These are phyloP conservation scores for Mediolabrus comicus DNA, from an alignment of 108 stramenopile genomes.

Conservation along the genomic window DNA sequence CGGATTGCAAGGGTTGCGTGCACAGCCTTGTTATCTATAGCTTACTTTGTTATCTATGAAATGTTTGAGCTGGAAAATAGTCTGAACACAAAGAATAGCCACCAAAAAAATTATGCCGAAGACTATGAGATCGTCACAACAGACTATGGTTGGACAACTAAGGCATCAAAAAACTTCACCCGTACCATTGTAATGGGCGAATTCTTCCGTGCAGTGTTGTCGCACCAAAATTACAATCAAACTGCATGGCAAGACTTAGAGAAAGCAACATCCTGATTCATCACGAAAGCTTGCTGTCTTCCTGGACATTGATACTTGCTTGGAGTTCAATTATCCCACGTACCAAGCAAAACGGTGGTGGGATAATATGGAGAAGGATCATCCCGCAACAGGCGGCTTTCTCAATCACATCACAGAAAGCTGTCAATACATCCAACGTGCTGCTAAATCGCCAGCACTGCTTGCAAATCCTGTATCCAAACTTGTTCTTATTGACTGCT, in stretches of 20 bases:
- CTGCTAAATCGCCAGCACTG: neutral
- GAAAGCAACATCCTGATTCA: neutral
- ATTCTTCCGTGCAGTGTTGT: neutral
- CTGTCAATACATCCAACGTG: neutral
- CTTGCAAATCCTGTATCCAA: neutral
- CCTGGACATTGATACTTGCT: conserved; percentile 30
- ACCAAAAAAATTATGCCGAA: too few relatives aligned
- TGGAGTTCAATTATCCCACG: conserved; percentile 42
- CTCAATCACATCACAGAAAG: neutral
- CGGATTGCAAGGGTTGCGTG: too few relatives aligned
- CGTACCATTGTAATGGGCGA: neutral
- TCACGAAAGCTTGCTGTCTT: conserved; percentile 13
- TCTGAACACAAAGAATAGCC: too few relatives aligned
- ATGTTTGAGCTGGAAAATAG: too few relatives aligned
- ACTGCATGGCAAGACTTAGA: neutral
- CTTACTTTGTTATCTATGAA: too few relatives aligned
- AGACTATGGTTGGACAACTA: neutral
- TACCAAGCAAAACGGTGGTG: conserved; percentile 17
- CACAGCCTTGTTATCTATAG: too few relatives aligned
- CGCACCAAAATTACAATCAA: neutral
- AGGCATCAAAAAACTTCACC: neutral
- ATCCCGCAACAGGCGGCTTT: conserved; percentile 3
- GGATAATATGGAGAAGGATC: conserved; percentile 6
- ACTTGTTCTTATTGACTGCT: conserved; percentile 7
- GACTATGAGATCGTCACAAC: neutral